Evolutionary conservation across 139 green algal species (phyloP), one percentile per base, ranked within the genome.

Genomic region (Chlorella sorokiniana): DNA sequence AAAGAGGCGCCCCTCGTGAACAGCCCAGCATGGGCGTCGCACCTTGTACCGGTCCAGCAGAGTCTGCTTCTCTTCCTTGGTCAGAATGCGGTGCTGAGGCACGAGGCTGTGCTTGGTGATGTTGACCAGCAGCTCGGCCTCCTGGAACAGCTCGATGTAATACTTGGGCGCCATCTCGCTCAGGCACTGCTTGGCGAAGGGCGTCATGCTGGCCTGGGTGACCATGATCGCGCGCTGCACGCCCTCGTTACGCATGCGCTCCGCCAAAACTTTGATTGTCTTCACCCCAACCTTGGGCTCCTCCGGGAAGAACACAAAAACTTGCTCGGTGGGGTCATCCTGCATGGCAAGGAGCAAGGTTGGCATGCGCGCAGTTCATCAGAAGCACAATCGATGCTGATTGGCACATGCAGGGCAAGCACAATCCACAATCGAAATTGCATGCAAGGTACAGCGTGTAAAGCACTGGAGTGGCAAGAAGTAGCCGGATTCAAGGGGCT

Each of bases 301-400:
- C 35, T 98, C 93, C 2, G 96, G 93, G 79, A 97, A 99, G 86
- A 99, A 99, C 18, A 99, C 93, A 85, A 98, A 98, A 0, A 99
- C 94, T 89, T 99, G 93, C 38, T 85, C 77, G 1, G 81, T 82
- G 33, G 85, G 85, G 75, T 88, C 85, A 52, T 87, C 85, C 63
- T 78, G 65, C 77, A 51, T 65, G 51, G 16, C 20, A 31, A 27
- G 2, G 25, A 29, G 37, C 65, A 29, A 45, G 35, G 65, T 9
- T 45, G 29, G 35, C 33, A 8, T 51, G 61, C 29, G 9, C 18
- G 37, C 68, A 59, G 41, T 8, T 75, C 40, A 61, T 10, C 7
- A 31, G 59, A 44, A 22, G 29, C 10, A 7, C 7, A 7, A 29
- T 6, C 22, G 33, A 18, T 11, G 64, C 64, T 25, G 33, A 22